phyloP scores from a whole-genome alignment of 148 eudicot genomes.

The Beta vulgaris region DNA sequence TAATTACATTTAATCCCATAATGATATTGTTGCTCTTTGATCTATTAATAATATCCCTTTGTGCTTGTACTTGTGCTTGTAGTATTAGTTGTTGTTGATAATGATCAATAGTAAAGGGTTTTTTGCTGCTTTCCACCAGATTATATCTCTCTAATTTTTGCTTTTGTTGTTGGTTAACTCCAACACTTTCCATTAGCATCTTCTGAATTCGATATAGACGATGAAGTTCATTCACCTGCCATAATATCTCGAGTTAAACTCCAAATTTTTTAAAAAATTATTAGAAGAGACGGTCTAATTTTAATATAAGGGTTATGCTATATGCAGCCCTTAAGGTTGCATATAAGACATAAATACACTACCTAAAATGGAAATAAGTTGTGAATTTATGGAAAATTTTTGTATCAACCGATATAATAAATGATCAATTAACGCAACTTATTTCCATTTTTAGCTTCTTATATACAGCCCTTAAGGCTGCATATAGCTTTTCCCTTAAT shows the following conservation, averaged over 20 bases:
- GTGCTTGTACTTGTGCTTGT: slow-evolving; percentile 6
- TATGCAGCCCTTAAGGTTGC: too few relatives aligned
- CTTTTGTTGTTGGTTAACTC: slow-evolving; percentile 19
- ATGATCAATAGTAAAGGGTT: slow-evolving; percentile 12
- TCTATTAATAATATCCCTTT: slow-evolving; percentile 7
- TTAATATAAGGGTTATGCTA: too few relatives aligned
- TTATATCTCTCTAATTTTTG: slow-evolving; percentile 26
- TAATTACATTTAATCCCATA: slow-evolving; percentile 8
- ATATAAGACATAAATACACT: too few relatives aligned
- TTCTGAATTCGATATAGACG: slow-evolving; percentile 75
- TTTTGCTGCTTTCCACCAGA: slow-evolving; percentile 2
- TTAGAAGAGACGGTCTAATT: too few relatives aligned
- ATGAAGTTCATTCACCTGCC: slow-evolving; percentile 86
- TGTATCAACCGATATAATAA: too few relatives aligned
- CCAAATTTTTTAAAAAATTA: too few relatives aligned
- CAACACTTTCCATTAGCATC: slow-evolving; percentile 57
- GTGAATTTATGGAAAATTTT: too few relatives aligned
- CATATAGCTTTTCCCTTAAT: too few relatives aligned
- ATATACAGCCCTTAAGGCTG: too few relatives aligned
- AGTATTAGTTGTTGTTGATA: slow-evolving; percentile 9
- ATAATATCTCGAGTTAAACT: background rate
- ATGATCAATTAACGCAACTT: too few relatives aligned
- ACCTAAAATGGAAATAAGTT: too few relatives aligned
- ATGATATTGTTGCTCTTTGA: slow-evolving; percentile 4
- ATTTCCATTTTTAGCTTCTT: too few relatives aligned